These are phyloP conservation scores for Aspergillus affinis DNA, from an alignment of 495 filamentous ascomycete species.

Conservation along the genomic window DNA sequence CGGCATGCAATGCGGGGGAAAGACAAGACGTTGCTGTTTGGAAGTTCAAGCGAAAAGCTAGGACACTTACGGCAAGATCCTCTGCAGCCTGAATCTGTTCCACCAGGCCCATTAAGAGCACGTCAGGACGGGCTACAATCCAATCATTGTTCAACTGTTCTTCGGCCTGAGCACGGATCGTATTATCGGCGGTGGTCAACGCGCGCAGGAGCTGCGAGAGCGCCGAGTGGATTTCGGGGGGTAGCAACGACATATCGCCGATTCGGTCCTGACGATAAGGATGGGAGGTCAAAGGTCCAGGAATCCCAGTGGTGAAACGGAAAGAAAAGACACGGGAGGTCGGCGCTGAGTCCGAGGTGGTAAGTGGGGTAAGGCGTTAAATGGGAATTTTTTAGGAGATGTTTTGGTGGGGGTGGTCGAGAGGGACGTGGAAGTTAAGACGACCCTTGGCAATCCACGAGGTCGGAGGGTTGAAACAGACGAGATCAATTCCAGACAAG, in stretches of 20 bases:
- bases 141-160: slow-evolving; percentile 87
- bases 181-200: slow-evolving; percentile 88
- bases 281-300: background rate
- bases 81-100: slow-evolving; percentile 80
- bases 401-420: slow-evolving; percentile 31
- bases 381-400: slow-evolving; percentile 21
- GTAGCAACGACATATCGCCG: slow-evolving; percentile 76
- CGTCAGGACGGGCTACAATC: slow-evolving; percentile 75
- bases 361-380: slow-evolving; percentile 15
- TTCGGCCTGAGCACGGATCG: slow-evolving; percentile 78
- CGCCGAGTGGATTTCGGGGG: slow-evolving; percentile 75
- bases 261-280: slow-evolving; percentile 8
- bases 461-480: slow-evolving; percentile 1
- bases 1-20: background rate
- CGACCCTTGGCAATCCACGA: slow-evolving; percentile 10
- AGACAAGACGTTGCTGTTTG: background rate
- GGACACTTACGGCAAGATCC: slow-evolving; percentile 62
- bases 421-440: slow-evolving; percentile 31
- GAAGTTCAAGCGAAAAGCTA: slow-evolving; percentile 2
- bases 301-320: slow-evolving; percentile 11
- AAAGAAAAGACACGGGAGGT: slow-evolving; percentile 11
- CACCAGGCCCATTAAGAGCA: slow-evolving; percentile 87
- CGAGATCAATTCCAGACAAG: slow-evolving; percentile 12
- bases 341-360: slow-evolving; percentile 24
- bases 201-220: slow-evolving; percentile 82